A percentile compares a stretch with the other conserved stretches of the same genome.
Evolutionary conservation across 2,329 filamentous ascomycete species (phyloP).

Genomic region (Xylaria sp.): DNA sequence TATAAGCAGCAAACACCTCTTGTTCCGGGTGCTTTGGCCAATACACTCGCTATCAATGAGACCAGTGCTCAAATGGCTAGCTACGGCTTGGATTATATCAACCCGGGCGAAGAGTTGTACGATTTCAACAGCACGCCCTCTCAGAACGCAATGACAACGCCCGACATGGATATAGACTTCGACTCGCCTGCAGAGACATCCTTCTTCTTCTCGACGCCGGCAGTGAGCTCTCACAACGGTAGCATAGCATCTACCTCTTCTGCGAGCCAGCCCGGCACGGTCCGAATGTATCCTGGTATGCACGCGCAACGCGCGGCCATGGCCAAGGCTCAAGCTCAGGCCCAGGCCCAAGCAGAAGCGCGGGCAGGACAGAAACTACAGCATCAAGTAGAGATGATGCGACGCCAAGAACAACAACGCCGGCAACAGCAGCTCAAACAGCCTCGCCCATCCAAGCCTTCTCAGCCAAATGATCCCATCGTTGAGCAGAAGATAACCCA

Average conservation of each 20-base stretch:
- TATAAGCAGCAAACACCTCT: constrained; percentile 97
- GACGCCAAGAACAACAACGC: constrained; percentile 55
- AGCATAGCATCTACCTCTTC: constrained; percentile 62
- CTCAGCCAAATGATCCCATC: constrained; percentile 70
- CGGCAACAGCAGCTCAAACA: constrained; percentile 49
- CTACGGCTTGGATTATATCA: constrained; percentile 65
- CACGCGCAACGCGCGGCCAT: constrained; percentile 77
- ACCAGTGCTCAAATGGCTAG: constrained; percentile 52
- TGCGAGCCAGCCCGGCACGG: constrained; percentile 62
- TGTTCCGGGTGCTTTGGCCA: constrained; percentile 82
- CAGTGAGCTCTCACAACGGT: constrained; percentile 78
- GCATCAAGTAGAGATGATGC: constrained; percentile 36
- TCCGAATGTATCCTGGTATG: constrained; percentile 90
- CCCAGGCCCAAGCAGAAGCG: constrained; percentile 62
- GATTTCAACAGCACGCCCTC: constrained; percentile 77
- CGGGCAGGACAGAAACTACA: constrained; percentile 1
- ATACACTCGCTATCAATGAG: constrained; percentile 81
- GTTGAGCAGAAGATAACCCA: constrained; percentile 95
- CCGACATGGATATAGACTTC: constrained; percentile 55
- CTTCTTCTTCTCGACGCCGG: constrained; percentile 70
- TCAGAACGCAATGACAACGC: constrained; percentile 65
- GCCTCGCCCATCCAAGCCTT: constrained; percentile 59
- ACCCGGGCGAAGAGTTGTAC: constrained; percentile 72
- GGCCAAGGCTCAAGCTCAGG: constrained; percentile 76
- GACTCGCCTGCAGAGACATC: constrained; percentile 66